Percentiles rank a stretch among this genome's conserved stretches.
These are phyloP conservation scores for Gentiana straminea DNA, from an alignment of 257 asterid species.

Conservation along the genomic window DNA sequence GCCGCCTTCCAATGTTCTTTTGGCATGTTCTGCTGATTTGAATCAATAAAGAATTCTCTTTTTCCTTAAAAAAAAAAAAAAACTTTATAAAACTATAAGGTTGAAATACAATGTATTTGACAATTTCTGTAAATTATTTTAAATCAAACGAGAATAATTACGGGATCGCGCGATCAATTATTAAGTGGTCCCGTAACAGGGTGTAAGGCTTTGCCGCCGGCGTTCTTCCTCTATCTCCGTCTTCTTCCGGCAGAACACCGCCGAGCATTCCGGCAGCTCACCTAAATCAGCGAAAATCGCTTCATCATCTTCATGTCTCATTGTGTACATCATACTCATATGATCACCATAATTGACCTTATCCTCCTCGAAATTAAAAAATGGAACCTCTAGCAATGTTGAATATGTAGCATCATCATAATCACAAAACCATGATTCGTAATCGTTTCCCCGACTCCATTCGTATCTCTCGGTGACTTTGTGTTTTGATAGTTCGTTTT, in stretches of 20 bases:
- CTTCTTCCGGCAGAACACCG: constrained; percentile 64
- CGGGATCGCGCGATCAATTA: no score
- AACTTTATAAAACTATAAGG: no score
- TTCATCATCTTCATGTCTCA: constrained; percentile 69
- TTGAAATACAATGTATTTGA: no score
- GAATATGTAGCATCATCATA: constrained; percentile 38
- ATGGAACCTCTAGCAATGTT: constrained; percentile 45
- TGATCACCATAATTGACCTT: constrained; percentile 24
- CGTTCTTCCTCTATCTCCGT: constrained; percentile 41
- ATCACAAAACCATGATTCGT: constrained; percentile 54
- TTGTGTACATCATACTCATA: constrained; percentile 44
- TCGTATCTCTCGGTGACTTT: no score
- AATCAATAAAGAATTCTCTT: no score
- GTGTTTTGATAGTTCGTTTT: constrained; percentile 18
- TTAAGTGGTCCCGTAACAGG: constrained; percentile 35
- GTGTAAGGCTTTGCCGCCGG: constrained; percentile 36
- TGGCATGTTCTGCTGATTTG: no score
- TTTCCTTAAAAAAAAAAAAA: no score
- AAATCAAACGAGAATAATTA: no score
- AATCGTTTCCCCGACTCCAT: constrained; percentile 24
- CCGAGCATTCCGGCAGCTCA: constrained; percentile 84
- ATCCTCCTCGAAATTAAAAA: constrained; percentile 23
- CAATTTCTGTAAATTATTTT: no score
- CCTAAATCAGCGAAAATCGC: constrained; percentile 80
- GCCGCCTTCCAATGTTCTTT: no score